phyloP scores from a whole-genome alignment of 805 yeast species.

The Tetrapisispora fleetii region DNA sequence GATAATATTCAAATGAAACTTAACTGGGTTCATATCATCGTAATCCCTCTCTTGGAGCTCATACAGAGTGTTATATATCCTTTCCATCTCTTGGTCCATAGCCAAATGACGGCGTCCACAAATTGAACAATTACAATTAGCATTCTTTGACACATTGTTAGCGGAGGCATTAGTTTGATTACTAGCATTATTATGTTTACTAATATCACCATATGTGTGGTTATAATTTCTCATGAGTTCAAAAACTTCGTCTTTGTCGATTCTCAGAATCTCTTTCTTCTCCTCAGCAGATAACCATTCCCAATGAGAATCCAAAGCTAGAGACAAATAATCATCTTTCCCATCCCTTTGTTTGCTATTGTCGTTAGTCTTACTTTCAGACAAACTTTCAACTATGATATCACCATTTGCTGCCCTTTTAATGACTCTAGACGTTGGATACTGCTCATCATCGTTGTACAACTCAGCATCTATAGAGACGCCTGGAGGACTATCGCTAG shows the following conservation, averaged over 20 bases:
- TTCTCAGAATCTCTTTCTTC: constrained; percentile 49
- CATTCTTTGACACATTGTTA: background rate
- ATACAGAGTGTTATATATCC: constrained; percentile 59
- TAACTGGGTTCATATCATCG: constrained; percentile 25
- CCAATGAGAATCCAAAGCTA: constrained; percentile 43
- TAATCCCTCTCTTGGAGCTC: constrained; percentile 35
- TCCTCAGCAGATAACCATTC: constrained; percentile 47
- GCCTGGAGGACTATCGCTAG: constrained; percentile 5
- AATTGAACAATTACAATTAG: constrained; percentile 55
- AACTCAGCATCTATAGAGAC: constrained; percentile 33
- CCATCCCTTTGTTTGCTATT: constrained; percentile 2
- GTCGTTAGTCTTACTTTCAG: background rate
- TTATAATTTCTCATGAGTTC: constrained; percentile 53
- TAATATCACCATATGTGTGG: constrained; percentile 17
- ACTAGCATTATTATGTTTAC: background rate
- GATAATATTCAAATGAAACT: constrained; percentile 26
- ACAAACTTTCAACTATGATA: constrained; percentile 50
- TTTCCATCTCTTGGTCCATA: constrained; percentile 67
- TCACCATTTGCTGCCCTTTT: constrained; percentile 68
- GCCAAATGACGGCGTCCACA: constrained; percentile 69
- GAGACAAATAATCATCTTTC: constrained; percentile 14
- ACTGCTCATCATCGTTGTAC: constrained; percentile 49
- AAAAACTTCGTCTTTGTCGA: constrained; percentile 62
- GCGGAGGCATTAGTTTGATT: background rate
- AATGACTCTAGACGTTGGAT: constrained; percentile 63